Evolutionary conservation across 192 early-diverging fungal genomes (phyloP), one percentile per base, ranked within the genome.

Genomic region (Anaeromyces robustus): DNA sequence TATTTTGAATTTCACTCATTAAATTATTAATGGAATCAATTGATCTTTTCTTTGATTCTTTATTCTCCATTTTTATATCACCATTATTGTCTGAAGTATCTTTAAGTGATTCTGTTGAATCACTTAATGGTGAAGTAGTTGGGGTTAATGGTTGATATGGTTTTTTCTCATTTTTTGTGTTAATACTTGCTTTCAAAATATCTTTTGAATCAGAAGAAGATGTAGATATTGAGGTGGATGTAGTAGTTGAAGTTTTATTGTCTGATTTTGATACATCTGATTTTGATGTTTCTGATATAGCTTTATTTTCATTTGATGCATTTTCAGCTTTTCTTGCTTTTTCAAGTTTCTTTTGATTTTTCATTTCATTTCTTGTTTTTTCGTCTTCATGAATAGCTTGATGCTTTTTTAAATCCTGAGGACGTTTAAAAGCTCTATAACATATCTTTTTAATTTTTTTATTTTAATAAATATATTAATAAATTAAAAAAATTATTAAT

Each of bases 351-450:
- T 52, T 52, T 52, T 52, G 43, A n/a, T n/a, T n/a, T 52, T 52
- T 52, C 43, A 52, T 52, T 52, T 52, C 43, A 16, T 52, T 7
- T 22, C 43, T 52, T 52, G 43, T 52, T 52, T 52, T 52, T 52
- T 52, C 43, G 22, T 92, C 85, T 30, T 87, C 83, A 83, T 96
- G 95, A 19, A 89, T 95, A 84, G 89, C 92, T 85, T 94, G 94
- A 85, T 97, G 96, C 84, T 97, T 97, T 85, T 94, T 95, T 84
- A 97, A 85, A 84, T 97, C 96, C 88, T 97, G 96, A 18, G 94
- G 94, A n/a, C 95, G 89, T 87, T 97, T 97, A 86, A 96, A 97
- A 12, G 92, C 84, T 83, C 96, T 95, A 32, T 86, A 83, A 86
- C 95, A 96, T 77, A 79, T 81, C 90, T 94, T 86, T 16, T 31